Conservation (phyloP, 805 yeast genomes). For the Candida hungchunana region DNA sequence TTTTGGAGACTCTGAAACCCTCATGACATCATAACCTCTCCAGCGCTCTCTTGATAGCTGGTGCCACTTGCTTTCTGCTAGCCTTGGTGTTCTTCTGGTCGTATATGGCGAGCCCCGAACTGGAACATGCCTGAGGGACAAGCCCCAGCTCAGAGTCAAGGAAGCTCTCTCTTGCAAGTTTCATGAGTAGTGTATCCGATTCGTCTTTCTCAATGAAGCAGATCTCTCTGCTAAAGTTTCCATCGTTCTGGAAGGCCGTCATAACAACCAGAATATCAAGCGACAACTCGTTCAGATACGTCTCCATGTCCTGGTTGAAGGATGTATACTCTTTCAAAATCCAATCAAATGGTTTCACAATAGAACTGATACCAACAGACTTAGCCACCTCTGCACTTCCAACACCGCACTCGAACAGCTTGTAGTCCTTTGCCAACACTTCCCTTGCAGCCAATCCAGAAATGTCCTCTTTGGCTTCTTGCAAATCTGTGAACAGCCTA, state of each 20-base stretch:
- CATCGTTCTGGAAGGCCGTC: slow-evolving; percentile 13
- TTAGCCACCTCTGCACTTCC: slow-evolving; percentile 28
- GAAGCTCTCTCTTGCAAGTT: slow-evolving; percentile 16
- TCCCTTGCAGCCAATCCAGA: slow-evolving; percentile 56
- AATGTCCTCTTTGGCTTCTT: slow-evolving; percentile 56
- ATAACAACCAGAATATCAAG: slow-evolving; percentile 14
- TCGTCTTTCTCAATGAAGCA: slow-evolving; percentile 10
- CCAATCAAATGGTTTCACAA: slow-evolving; percentile 56
- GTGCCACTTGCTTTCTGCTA: slow-evolving; percentile 86
- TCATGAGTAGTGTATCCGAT: slow-evolving; percentile 16
- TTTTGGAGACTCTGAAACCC: too few species aligned
- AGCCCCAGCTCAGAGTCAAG: slow-evolving; percentile 14
- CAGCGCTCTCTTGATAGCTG: slow-evolving; percentile 34
- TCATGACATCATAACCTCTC: slow-evolving; percentile 11
- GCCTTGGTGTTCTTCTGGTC: slow-evolving; percentile 55
- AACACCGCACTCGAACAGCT: slow-evolving; percentile 48
- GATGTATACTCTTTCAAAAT: slow-evolving; percentile 22
- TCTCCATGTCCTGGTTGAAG: slow-evolving; percentile 25
- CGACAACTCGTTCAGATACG: slow-evolving; percentile 1
- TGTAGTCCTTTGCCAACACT: slow-evolving; percentile 78
- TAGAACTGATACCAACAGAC: slow-evolving; percentile 71
- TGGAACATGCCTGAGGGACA: slow-evolving; percentile 4
- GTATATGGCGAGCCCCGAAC: slow-evolving; percentile 18
- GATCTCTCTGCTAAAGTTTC: slow-evolving; percentile 12
- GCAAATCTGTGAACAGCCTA: slow-evolving; percentile 32